These are phyloP conservation scores for Cyclotella cryptica DNA, from an alignment of 108 stramenopile genomes.

Conservation along the genomic window DNA sequence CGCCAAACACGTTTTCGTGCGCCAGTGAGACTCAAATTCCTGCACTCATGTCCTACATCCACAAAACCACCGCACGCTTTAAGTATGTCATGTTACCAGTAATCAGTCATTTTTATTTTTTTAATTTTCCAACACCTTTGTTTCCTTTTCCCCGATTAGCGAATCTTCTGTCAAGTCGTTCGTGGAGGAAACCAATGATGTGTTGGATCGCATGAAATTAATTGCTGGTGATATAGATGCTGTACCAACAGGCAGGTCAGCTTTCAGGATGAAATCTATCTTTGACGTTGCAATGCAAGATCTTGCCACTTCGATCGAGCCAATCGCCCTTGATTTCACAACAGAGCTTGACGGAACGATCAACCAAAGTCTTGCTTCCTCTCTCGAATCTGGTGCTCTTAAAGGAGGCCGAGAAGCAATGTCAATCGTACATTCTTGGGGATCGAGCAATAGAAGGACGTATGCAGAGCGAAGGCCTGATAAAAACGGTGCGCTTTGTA, in stretches of 20 bases:
- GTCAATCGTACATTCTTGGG: constrained; percentile 53
- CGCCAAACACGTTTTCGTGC: constrained; percentile 40
- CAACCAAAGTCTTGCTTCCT: constrained; percentile 13
- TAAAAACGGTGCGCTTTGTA: constrained; percentile 48
- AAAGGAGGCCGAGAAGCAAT: constrained; percentile 45
- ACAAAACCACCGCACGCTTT: constrained; percentile 33
- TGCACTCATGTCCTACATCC: constrained; percentile 38
- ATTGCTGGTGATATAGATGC: constrained; percentile 29
- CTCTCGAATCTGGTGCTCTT: constrained; percentile 39
- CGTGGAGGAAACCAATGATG: constrained; percentile 37
- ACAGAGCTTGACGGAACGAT: constrained; percentile 24
- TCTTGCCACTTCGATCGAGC: constrained; percentile 17
- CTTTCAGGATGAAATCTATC: constrained; percentile 29
- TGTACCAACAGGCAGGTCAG: constrained; percentile 38
- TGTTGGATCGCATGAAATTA: constrained; percentile 50
- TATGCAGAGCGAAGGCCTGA: constrained; percentile 31
- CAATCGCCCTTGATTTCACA: constrained; percentile 38
- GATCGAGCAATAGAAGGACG: constrained; percentile 42
- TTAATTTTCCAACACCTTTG: no score
- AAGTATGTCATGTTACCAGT: no score
- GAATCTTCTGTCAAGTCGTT: constrained; percentile 30
- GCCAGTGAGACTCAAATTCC: constrained; percentile 55
- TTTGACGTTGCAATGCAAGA: constrained; percentile 32
- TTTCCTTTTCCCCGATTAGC: no score
- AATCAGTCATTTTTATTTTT: no score